Evolutionary conservation across 2,329 filamentous ascomycete species (phyloP).

Genomic region (Neonectria sp.): DNA sequence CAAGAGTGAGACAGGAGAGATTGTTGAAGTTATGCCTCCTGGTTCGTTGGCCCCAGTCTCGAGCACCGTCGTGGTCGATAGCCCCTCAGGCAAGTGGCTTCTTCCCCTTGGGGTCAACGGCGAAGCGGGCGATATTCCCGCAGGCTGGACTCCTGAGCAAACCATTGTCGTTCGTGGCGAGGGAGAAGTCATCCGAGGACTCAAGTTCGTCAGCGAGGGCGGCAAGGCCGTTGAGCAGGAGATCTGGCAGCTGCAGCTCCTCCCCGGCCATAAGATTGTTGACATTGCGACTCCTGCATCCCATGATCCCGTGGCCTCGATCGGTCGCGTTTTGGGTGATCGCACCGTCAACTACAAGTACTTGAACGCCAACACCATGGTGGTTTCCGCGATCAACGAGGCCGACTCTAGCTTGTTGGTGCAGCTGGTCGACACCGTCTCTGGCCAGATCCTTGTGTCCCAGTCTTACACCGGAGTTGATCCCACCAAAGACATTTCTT

Average conservation of each 20-base stretch:
- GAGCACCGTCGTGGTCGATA: slow-evolving; percentile 68
- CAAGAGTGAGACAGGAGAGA: slow-evolving; percentile 66
- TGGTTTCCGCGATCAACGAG: slow-evolving; percentile 79
- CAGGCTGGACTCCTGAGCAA: slow-evolving; percentile 64
- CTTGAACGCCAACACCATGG: slow-evolving; percentile 86
- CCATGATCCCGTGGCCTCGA: slow-evolving; percentile 93
- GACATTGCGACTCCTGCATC: slow-evolving; percentile 77
- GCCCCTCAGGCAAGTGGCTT: slow-evolving; percentile 66
- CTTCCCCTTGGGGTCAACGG: slow-evolving; percentile 68
- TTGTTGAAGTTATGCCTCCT: slow-evolving; percentile 60
- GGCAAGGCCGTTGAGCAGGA: slow-evolving; percentile 61
- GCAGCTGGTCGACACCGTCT: slow-evolving; percentile 88
- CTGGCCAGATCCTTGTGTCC: slow-evolving; percentile 84
- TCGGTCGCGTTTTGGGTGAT: slow-evolving; percentile 93
- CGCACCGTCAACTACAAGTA: slow-evolving; percentile 98
- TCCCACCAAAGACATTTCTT: slow-evolving; percentile 78
- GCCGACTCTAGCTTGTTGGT: slow-evolving; percentile 74
- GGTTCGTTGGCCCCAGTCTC: slow-evolving; percentile 48
- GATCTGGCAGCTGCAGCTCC: slow-evolving; percentile 82
- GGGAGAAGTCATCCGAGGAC: slow-evolving; percentile 67
- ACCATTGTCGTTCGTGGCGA: slow-evolving; percentile 68
- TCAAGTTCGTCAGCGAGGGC: slow-evolving; percentile 65
- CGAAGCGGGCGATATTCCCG: slow-evolving; percentile 62
- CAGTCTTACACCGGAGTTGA: slow-evolving; percentile 82
- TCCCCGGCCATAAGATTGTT: slow-evolving; percentile 76